Evolutionary conservation across 805 yeast species (phyloP).

Genomic region (Nakazawaea sp.): DNA sequence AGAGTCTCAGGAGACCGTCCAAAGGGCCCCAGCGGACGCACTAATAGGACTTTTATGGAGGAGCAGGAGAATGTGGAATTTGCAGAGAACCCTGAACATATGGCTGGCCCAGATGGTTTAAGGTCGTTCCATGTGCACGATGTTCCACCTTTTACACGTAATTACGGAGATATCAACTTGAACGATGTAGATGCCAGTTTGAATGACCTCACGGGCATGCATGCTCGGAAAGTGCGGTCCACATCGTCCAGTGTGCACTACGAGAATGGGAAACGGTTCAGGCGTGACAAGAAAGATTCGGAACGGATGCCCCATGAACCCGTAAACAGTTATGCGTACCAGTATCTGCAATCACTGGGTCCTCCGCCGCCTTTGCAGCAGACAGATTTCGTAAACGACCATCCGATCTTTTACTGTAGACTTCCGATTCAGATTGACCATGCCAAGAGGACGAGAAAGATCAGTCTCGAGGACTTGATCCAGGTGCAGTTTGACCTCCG

Average conservation of each 20-base stretch:
- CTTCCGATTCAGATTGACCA: slow-evolving; percentile 4
- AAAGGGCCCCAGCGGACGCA: slow-evolving; percentile 3
- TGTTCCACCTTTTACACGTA: slow-evolving; percentile 23
- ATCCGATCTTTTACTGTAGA: slow-evolving; percentile 4
- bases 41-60: slow-evolving; percentile 2
- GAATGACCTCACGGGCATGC: not conserved
- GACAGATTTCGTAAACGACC: slow-evolving; percentile 5
- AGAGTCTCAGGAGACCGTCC: not conserved
- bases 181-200: slow-evolving; percentile 16
- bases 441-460: not conserved
- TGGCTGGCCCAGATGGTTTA: not conserved
- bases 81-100: not conserved
- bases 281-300: not conserved
- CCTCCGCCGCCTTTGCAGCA: not conserved
- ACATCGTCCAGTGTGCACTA: not conserved
- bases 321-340: slow-evolving; percentile 4
- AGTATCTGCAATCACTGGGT: not conserved
- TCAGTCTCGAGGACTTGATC: not conserved
- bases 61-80: slow-evolving; percentile 8
- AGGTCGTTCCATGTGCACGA: slow-evolving; percentile 3
- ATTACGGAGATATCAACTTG: slow-evolving; percentile 23
- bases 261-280: slow-evolving; percentile 2
- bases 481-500: slow-evolving; percentile 1
- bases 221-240: not conserved
- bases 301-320: slow-evolving; percentile 8